Percentiles rank a stretch among this genome's conserved stretches.
phyloP scores from a whole-genome alignment of 352 stramenopile species.

The Phytophthora europaea region DNA sequence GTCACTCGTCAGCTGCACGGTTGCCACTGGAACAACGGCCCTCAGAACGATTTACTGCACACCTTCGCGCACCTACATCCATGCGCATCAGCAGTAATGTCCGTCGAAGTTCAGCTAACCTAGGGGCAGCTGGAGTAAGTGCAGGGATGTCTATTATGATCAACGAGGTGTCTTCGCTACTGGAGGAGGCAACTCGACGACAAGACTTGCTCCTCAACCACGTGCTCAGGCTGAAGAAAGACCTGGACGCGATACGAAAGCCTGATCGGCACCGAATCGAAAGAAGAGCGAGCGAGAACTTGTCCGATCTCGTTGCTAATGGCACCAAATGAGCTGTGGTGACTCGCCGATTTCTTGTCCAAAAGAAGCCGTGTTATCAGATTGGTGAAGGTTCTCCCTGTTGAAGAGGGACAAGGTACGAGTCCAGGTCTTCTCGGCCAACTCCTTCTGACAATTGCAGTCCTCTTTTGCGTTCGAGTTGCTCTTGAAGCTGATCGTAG shows the following conservation, averaged over 20 bases:
- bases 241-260: conserved; percentile 35
- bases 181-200: conserved; percentile 57
- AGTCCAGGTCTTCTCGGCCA: conserved; percentile 24
- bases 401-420: conserved; percentile 33
- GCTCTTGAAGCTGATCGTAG: conserved; percentile 66
- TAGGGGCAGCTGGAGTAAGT: conserved; percentile 26
- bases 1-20: conserved; percentile 22
- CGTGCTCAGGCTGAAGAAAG: conserved; percentile 48
- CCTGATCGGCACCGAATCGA: conserved; percentile 4
- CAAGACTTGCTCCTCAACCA: conserved; percentile 58
- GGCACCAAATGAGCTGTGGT: conserved; percentile 4
- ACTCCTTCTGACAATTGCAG: conserved; percentile 30
- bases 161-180: conserved; percentile 44
- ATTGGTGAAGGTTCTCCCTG: conserved; percentile 11
- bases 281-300: conserved; percentile 14
- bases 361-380: background rate
- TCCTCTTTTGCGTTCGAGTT: conserved; percentile 66
- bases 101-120: conserved; percentile 36
- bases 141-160: conserved; percentile 58
- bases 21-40: conserved; percentile 35
- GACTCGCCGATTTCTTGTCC: background rate
- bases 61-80: conserved; percentile 43
- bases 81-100: conserved; percentile 46
- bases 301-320: conserved; percentile 10
- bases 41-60: conserved; percentile 33